Evolutionary conservation across 805 yeast genomes (phyloP).

Genomic region (Zygosaccharomyces siamensis): DNA sequence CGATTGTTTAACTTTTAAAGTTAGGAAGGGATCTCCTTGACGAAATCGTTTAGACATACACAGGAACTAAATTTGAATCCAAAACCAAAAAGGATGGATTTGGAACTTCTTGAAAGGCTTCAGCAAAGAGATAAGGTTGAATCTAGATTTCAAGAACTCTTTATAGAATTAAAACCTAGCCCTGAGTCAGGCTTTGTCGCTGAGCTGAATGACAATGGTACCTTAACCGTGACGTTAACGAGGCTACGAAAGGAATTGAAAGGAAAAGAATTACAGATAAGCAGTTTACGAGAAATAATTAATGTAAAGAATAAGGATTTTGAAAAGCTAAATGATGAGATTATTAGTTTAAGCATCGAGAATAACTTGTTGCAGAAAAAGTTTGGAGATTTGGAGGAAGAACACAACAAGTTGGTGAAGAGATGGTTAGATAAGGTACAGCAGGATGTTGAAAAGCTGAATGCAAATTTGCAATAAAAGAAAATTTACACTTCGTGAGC

Average conservation of each 20-base stretch:
- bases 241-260: constrained; percentile 18
- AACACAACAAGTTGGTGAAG: constrained; percentile 48
- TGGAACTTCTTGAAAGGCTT: constrained; percentile 14
- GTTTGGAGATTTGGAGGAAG: constrained; percentile 39
- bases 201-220: not conserved
- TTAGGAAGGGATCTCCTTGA: not conserved
- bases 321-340: constrained; percentile 62
- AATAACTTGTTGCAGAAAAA: constrained; percentile 36
- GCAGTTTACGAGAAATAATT: constrained; percentile 28
- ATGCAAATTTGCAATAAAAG: constrained; percentile 27
- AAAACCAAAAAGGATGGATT: constrained; percentile 12
- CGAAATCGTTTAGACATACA: not conserved
- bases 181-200: not conserved
- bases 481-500: not conserved
- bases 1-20: not conserved
- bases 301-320: constrained; percentile 49
- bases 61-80: not conserved
- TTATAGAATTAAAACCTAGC: constrained; percentile 3
- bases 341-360: constrained; percentile 57
- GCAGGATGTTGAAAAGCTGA: constrained; percentile 56
- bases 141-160: constrained; percentile 20
- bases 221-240: constrained; percentile 5
- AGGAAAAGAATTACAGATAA: constrained; percentile 25
- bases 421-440: constrained; percentile 57
- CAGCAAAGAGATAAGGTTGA: constrained; percentile 20